A percentile compares a stretch with the other conserved stretches of the same genome.
These are phyloP conservation scores for Boehmeria nivea DNA, from an alignment of 306 rosid genomes.

Conservation along the genomic window DNA sequence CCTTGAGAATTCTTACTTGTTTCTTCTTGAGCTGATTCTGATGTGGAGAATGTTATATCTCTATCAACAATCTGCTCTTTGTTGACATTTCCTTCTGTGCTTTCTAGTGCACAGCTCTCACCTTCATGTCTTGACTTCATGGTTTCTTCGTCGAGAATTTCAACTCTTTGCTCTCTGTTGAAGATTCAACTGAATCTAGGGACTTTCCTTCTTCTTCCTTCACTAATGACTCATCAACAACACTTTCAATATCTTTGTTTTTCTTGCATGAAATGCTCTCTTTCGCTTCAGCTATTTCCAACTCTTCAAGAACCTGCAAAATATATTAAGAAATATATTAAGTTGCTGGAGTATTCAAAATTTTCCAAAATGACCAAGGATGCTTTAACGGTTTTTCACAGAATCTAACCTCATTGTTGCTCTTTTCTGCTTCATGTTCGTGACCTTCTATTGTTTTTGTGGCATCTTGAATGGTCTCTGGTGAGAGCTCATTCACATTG, in stretches of 20 bases:
- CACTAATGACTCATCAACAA: background rate
- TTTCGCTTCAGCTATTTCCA: background rate
- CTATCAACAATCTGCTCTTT: slow-evolving; percentile 14
- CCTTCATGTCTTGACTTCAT: slow-evolving; percentile 9
- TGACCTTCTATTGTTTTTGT: slow-evolving; percentile 1
- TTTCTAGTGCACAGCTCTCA: slow-evolving; percentile 16
- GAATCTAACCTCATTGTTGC: slow-evolving; percentile 21
- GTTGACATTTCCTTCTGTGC: slow-evolving; percentile 8
- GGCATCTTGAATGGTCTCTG: slow-evolving; percentile 16
- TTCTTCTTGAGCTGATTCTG: slow-evolving; percentile 22
- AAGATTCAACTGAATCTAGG: slow-evolving; percentile 14
- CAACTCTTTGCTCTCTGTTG: slow-evolving; percentile 9
- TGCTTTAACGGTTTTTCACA: background rate
- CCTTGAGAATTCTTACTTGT: slow-evolving; percentile 12
- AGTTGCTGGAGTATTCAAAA: no score
- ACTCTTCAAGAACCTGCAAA: slow-evolving; percentile 3
- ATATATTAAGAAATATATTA: no score
- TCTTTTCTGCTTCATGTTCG: slow-evolving; percentile 11
- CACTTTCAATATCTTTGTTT: background rate
- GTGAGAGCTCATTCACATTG: slow-evolving; percentile 4
- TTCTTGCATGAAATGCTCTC: no score
- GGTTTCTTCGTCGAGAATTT: slow-evolving; percentile 20
- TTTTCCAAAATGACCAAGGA: background rate
- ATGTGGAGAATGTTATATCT: slow-evolving; percentile 1
- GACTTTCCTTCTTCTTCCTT: no score